phyloP scores from a whole-genome alignment of 2,329 filamentous ascomycete genomes.

The Fusarium transvaalense region DNA sequence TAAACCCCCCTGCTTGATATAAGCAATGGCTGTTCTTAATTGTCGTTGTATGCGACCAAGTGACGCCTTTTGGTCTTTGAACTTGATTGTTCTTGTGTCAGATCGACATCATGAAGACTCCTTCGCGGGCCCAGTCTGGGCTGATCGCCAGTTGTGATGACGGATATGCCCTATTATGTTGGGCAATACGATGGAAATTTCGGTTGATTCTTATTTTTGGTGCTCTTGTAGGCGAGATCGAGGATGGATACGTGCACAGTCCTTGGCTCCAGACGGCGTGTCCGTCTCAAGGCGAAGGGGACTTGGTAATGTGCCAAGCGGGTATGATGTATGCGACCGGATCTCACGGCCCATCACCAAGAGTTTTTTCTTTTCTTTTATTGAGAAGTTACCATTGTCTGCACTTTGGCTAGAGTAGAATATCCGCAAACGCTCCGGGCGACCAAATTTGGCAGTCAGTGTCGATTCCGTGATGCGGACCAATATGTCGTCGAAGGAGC shows the following conservation, averaged over 20 bases:
- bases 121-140: background rate
- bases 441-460: background rate
- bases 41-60: slow-evolving; percentile 13
- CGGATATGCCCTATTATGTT: slow-evolving; percentile 9
- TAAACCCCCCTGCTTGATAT: background rate
- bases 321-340: slow-evolving; percentile 41
- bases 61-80: slow-evolving; percentile 8
- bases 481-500: slow-evolving; percentile 13
- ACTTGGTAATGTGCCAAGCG: slow-evolving; percentile 39
- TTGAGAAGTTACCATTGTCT: slow-evolving; percentile 1
- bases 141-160: slow-evolving; percentile 14
- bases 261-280: slow-evolving; percentile 41
- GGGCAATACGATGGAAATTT: slow-evolving; percentile 27
- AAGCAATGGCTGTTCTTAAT: slow-evolving; percentile 1
- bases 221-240: slow-evolving; percentile 4
- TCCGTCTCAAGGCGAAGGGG: slow-evolving; percentile 39
- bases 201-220: slow-evolving; percentile 42
- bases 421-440: slow-evolving; percentile 24
- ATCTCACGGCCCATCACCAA: slow-evolving; percentile 45
- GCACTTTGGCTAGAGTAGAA: background rate
- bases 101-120: slow-evolving; percentile 18
- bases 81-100: slow-evolving; percentile 14
- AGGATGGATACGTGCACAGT: slow-evolving; percentile 26
- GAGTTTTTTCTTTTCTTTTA: slow-evolving; percentile 9
- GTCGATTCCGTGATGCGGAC: background rate